Conservation (phyloP, 768 basidiomycete genomes). For the Podaxis rugospora region DNA sequence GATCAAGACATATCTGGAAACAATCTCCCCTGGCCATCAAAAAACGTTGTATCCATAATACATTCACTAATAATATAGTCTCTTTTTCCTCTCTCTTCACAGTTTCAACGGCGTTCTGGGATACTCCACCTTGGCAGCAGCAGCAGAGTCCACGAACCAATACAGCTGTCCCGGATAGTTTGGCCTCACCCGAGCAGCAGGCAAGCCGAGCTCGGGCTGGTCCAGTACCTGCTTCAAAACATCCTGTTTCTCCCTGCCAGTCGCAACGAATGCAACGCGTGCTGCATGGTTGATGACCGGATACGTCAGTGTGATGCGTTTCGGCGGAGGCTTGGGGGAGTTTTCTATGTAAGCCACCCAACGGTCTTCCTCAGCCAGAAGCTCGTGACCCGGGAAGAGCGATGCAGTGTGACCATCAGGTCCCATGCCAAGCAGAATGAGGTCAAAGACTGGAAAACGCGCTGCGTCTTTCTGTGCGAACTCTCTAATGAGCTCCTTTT, state of each 20-base stretch:
- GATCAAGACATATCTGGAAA: conserved; percentile 2
- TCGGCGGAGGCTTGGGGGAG: conserved; percentile 89
- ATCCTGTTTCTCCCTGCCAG: conserved; percentile 80
- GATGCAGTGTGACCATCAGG: conserved; percentile 98
- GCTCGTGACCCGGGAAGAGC: conserved; percentile 89
- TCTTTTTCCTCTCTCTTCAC: conserved; percentile 23
- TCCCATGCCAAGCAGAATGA: conserved; percentile 95
- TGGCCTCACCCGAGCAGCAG: conserved; percentile 78
- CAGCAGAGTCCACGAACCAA: conserved; percentile 93
- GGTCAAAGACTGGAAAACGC: conserved; percentile 95
- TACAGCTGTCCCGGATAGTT: conserved; percentile 78
- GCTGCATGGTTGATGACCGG: conserved; percentile 89
- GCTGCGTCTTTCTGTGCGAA: conserved; percentile 94
- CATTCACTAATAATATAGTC: background rate
- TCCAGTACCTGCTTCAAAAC: conserved; percentile 74
- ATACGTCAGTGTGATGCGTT: conserved; percentile 88
- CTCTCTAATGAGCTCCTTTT: conserved; percentile 78
- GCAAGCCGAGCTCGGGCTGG: conserved; percentile 72
- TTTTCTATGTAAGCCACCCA: conserved; percentile 96
- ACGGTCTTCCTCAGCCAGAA: conserved; percentile 81
- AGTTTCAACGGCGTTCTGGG: conserved; percentile 54
- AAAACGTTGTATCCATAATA: background rate
- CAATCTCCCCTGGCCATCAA: background rate
- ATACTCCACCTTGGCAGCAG: conserved; percentile 59
- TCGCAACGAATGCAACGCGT: conserved; percentile 84